Evolutionary conservation across 768 basidiomycete genomes (phyloP).

Genomic region (Serendipita sp.): DNA sequence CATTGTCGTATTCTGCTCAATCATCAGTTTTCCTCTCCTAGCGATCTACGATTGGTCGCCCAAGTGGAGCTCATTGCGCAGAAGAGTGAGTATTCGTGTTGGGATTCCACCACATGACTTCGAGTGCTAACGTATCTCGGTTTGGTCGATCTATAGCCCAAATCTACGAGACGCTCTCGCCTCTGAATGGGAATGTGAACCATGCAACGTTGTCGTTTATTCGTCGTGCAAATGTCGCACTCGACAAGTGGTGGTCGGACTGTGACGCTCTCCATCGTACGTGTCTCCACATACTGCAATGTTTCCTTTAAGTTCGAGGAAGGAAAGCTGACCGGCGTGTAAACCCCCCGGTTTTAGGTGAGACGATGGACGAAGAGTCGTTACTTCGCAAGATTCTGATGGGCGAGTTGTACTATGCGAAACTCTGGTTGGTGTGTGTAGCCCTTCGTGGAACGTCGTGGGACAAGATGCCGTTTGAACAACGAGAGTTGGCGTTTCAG

Average conservation of each 20-base stretch:
- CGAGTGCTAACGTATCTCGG: background rate
- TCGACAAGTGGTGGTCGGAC: slow-evolving; percentile 85
- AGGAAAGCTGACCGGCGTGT: no score
- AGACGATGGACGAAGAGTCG: slow-evolving; percentile 71
- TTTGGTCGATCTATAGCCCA: slow-evolving; percentile 39
- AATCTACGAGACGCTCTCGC: slow-evolving; percentile 79
- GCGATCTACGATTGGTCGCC: slow-evolving; percentile 76
- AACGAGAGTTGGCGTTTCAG: slow-evolving; percentile 86
- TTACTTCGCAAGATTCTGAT: slow-evolving; percentile 75
- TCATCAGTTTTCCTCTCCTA: slow-evolving; percentile 78
- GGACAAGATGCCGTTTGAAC: slow-evolving; percentile 94
- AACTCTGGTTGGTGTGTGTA: slow-evolving; percentile 88
- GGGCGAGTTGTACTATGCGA: slow-evolving; percentile 81
- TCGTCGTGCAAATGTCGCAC: slow-evolving; percentile 65
- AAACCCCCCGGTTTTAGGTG: no score
- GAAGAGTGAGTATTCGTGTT: slow-evolving; percentile 44
- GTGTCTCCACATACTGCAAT: no score
- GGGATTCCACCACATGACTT: background rate
- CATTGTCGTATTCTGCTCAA: slow-evolving; percentile 67
- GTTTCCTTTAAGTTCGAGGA: background rate
- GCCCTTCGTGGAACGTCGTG: slow-evolving; percentile 81
- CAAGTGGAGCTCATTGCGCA: slow-evolving; percentile 82
- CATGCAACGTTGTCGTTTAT: slow-evolving; percentile 75
- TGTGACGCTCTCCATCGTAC: slow-evolving; percentile 72
- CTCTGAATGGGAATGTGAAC: slow-evolving; percentile 74